Evolutionary conservation across 208 protist genomes (phyloP), one percentile per base, ranked within the genome.

Genomic region (Acanthamoeba sp.): DNA sequence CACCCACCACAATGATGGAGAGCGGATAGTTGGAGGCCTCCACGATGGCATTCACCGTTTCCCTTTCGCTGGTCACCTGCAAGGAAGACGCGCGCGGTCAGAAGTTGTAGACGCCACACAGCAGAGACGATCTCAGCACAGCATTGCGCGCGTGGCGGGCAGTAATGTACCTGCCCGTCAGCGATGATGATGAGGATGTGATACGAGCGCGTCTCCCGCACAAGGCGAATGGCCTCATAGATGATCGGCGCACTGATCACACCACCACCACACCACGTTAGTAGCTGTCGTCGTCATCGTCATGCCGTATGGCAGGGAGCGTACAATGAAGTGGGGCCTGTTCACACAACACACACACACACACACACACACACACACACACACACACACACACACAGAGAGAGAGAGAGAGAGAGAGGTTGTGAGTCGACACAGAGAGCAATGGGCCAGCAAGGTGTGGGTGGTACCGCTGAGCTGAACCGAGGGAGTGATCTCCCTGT

Each of bases 1-100:
- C 95, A 40, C 98, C 98, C 48, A 99, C 97, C 92, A 99, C 98
- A 71, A 99, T 91, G 91, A 99, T 98, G 16, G 96, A 97, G 34
- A 99, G 62, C 45, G 98, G 98, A 36, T 96, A 96, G 36, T 97
- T 93, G 22, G 98, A 98, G n/a, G 98, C 97, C 29, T 85, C 95
- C 12, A 98, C 96, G 71, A 98, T 98, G 3, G 96, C 96, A 89
- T 97, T 95, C 52, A 98, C 97, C 22, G 97, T 98, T 64, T 97
- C 95, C 84, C 59, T 48, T 34, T 95, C 82, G 22, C 38, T 66
- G 32, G 80, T 88, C 34, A 88, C 80, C 80, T 88, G 52, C 45
- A 76, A 69, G 22, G 59, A 69, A 27, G 27, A 27, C 22, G 24
- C 24, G 27, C 27, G 59, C 22, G 27, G 22, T 27, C 22, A 27